A percentile compares a stretch with the other conserved stretches of the same genome.
These are phyloP conservation scores for Eucalyptus virginea DNA, from an alignment of 345 rosid species.

Conservation along the genomic window DNA sequence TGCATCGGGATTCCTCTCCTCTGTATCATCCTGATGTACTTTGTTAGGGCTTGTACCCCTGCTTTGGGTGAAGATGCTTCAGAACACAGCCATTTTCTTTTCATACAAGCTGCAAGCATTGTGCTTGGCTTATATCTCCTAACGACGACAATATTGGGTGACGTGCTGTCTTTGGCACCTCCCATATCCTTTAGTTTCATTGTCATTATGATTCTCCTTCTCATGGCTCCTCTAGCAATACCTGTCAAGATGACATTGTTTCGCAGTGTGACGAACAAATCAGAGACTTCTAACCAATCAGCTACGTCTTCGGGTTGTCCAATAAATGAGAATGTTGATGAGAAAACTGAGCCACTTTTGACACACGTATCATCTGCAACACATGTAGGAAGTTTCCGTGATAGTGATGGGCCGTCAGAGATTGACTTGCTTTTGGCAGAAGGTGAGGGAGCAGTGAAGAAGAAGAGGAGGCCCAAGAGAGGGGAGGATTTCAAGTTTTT, in stretches of 20 bases:
- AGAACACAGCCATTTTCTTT: constrained; percentile 39
- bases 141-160: constrained; percentile 19
- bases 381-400: constrained; percentile 21
- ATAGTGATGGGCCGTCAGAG: constrained; percentile 23
- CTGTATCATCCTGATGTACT: constrained; percentile 42
- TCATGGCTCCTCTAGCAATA: constrained; percentile 59
- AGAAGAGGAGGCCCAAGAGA: constrained; percentile 56
- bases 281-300: neutral
- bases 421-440: constrained; percentile 60
- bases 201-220: constrained; percentile 33
- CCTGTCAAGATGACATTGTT: constrained; percentile 55
- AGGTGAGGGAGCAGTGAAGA: constrained; percentile 67
- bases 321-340: constrained; percentile 1
- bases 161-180: constrained; percentile 16
- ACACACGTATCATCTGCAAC: constrained; percentile 13
- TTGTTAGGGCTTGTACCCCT: constrained; percentile 49
- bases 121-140: constrained; percentile 48
- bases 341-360: constrained; percentile 35
- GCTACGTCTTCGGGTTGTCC: constrained; percentile 2
- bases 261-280: constrained; percentile 2
- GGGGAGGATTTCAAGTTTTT: constrained; percentile 59
- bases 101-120: constrained; percentile 31
- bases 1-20: constrained; percentile 45
- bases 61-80: constrained; percentile 35
- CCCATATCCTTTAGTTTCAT: constrained; percentile 15